phyloP scores from a whole-genome alignment of 2,329 filamentous ascomycete species.

The Fusarium veterinarium region DNA sequence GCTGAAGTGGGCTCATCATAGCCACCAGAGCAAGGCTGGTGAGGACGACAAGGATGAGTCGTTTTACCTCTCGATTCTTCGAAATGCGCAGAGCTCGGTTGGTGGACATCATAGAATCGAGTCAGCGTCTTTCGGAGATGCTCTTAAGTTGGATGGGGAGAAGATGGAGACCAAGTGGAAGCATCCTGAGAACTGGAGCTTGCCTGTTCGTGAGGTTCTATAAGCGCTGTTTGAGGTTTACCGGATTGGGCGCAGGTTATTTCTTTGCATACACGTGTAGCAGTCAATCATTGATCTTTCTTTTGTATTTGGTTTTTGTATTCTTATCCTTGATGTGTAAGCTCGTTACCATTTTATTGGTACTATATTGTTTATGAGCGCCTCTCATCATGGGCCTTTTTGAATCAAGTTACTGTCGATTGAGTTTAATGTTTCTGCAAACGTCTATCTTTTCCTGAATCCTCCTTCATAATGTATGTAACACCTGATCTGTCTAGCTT shows the following conservation, averaged over 20 bases:
- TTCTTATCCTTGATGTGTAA: not conserved
- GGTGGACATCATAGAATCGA: not conserved
- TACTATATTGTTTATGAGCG: too few species aligned
- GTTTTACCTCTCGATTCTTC: not conserved
- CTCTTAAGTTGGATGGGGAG: not conserved
- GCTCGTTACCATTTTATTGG: too few species aligned
- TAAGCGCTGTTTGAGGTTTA: not conserved
- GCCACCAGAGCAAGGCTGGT: not conserved
- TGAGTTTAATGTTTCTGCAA: too few species aligned
- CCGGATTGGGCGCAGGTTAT: rapidly evolving
- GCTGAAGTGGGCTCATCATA: not conserved
- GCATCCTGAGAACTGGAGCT: slow-evolving; percentile 6
- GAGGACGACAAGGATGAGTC: slow-evolving; percentile 2
- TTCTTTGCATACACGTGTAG: not conserved
- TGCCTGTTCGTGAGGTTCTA: not conserved
- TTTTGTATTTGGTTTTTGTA: not conserved
- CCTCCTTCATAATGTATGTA: too few species aligned
- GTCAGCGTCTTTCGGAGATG: not conserved
- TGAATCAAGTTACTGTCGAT: too few species aligned
- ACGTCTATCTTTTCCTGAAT: too few species aligned
- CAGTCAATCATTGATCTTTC: not conserved
- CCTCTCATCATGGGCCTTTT: too few species aligned
- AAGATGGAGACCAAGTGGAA: slow-evolving; percentile 12
- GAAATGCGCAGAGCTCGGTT: not conserved
- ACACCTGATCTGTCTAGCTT: too few species aligned